phyloP scores from a whole-genome alignment of 768 basidiomycete species.

The Grammothele lineata region DNA sequence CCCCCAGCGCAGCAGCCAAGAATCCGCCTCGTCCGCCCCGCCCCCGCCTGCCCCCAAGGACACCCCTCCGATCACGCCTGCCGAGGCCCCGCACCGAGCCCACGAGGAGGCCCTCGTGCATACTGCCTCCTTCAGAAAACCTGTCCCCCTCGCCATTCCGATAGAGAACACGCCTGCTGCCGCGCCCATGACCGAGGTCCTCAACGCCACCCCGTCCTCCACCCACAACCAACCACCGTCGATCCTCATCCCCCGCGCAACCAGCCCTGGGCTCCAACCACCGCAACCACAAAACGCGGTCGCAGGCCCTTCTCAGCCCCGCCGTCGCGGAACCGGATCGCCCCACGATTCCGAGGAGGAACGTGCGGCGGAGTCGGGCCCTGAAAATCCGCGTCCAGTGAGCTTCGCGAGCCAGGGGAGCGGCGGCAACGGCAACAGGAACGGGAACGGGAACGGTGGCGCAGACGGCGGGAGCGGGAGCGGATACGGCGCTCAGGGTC shows the following conservation, averaged over 20 bases:
- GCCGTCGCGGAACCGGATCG: not conserved
- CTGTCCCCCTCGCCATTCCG: conserved; percentile 5
- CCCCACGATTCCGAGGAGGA: conserved; percentile 3
- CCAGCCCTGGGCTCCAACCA: not conserved
- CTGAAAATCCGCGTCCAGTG: too few species aligned
- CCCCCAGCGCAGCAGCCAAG: not conserved
- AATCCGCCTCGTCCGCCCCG: not conserved
- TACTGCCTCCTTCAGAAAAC: conserved; percentile 10
- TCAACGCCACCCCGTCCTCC: not conserved
- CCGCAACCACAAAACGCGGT: not conserved
- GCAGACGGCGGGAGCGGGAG: not conserved
- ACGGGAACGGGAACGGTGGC: not conserved
- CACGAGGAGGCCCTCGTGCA: conserved; percentile 6
- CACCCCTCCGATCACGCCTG: not conserved
- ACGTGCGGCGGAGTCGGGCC: too few species aligned
- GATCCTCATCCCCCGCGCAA: not conserved
- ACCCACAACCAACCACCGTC: not conserved
- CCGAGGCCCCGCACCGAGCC: too few species aligned
- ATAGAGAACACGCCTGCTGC: not conserved
- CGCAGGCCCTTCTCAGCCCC: too few species aligned
- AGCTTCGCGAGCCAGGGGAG: too few species aligned
- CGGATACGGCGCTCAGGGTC: too few species aligned
- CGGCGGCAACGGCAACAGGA: too few species aligned
- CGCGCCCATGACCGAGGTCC: not conserved
- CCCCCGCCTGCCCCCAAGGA: not conserved